Conservation (phyloP, 768 basidiomycete genomes). For the Leccinum incarnatum region DNA sequence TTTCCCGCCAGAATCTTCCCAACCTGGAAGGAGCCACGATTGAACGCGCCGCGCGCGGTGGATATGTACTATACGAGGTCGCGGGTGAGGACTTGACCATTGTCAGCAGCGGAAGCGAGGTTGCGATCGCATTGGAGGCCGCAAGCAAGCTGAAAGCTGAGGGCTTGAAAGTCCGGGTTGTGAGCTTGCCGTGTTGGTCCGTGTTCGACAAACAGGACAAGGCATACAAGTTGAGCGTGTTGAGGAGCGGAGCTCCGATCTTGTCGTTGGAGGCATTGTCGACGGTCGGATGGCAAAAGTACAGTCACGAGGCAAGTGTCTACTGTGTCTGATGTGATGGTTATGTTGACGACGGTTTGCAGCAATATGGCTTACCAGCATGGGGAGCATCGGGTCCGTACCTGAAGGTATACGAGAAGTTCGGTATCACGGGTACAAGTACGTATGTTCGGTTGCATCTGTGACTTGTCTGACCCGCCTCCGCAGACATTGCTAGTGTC, state of each 20-base stretch:
- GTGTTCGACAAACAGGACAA: slow-evolving; percentile 80
- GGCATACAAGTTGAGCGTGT: slow-evolving; percentile 78
- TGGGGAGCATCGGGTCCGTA: slow-evolving; percentile 94
- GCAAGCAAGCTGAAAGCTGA: slow-evolving; percentile 72
- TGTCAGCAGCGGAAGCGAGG: slow-evolving; percentile 88
- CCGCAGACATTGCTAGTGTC: slow-evolving; percentile 68
- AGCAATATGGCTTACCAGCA: slow-evolving; percentile 68
- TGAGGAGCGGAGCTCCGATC: slow-evolving; percentile 88
- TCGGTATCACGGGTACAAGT: slow-evolving; percentile 78
- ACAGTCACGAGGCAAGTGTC: slow-evolving; percentile 71
- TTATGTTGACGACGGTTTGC: slow-evolving; percentile 5
- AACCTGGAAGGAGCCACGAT: slow-evolving; percentile 87
- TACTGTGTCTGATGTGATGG: background rate
- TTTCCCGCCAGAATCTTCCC: slow-evolving; percentile 89
- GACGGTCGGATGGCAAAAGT: slow-evolving; percentile 85
- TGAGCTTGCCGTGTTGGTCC: slow-evolving; percentile 88
- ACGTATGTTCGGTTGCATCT: slow-evolving; percentile 28
- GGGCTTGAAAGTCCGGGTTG: slow-evolving; percentile 79
- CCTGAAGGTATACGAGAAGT: slow-evolving; percentile 87
- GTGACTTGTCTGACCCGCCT: slow-evolving; percentile 8
- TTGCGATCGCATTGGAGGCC: slow-evolving; percentile 83
- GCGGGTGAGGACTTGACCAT: slow-evolving; percentile 79
- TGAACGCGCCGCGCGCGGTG: slow-evolving; percentile 79
- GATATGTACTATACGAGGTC: slow-evolving; percentile 86
- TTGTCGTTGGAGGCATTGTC: slow-evolving; percentile 84